Evolutionary conservation across 2,329 filamentous ascomycete genomes (phyloP), one percentile per base, ranked within the genome.

Genomic region (Podosphaera fusca): DNA sequence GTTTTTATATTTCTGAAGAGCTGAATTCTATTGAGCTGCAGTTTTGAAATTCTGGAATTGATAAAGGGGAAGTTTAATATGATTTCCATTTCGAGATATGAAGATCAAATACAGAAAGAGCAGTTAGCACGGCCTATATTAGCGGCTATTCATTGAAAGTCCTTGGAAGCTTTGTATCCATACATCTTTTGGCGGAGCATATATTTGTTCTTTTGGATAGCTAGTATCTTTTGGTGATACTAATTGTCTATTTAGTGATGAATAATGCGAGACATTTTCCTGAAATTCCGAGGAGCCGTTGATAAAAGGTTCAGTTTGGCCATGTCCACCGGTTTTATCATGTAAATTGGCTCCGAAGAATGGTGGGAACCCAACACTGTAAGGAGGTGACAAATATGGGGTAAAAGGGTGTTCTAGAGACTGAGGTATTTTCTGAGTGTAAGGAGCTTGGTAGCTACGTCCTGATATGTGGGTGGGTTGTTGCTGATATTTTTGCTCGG

Each of bases 81-180:
- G n/a, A 42, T 7, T 42, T 42, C 3, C n/a, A 42, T 42, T 42
- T 42, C n/a, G 5, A 12, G 10, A 6, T 42, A 14, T 14, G 10
- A 42, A 14, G 5, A 42, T 8, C 10, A 42, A 42, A 42, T 12
- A 42, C 4, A 42, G 38, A 8, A 7, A 14, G 5, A 14, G 3
- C 5, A 7, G 14, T 50, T 34, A 50, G 30, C 12, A 29, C n/a
- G 30, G 12, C 10, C 3, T 31, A 47, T 34, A 8, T 57, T 64
- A 68, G 38, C 65, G 66, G 55, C 60, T 63, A 65, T 84, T 84
- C 60, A 88, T 75, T 1, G 84, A 88, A 21, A 88, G 71, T 8
- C 83, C 78, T 67, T 87, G 83, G 67, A 87, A 86, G 4, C 56
- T 72, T 35, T 58, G 71, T 33, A 75, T 70, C 81, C 82, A 85